phyloP scores from a whole-genome alignment of 2,329 filamentous ascomycete genomes.

The Apiospora rasikravindrae region DNA sequence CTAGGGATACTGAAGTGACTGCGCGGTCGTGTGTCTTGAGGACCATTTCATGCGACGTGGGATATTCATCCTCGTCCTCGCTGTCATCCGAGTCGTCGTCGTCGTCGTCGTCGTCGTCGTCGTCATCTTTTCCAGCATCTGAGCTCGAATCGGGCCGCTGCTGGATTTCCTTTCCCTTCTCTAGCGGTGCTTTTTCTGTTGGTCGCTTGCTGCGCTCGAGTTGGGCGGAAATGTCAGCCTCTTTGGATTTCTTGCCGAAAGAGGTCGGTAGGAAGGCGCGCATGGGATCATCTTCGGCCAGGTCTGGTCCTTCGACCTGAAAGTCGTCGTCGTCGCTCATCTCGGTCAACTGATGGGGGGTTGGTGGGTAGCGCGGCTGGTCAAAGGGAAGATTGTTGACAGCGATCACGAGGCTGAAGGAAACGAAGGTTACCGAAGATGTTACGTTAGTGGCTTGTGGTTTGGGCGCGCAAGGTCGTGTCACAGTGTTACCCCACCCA shows the following conservation, averaged over 20 bases:
- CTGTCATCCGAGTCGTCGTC: constrained; percentile 62
- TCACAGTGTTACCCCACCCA: background rate
- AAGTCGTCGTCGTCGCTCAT: constrained; percentile 68
- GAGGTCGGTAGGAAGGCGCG: constrained; percentile 78
- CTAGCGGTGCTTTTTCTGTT: constrained; percentile 39
- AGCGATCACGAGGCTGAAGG: background rate
- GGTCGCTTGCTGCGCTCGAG: constrained; percentile 78
- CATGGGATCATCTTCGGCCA: constrained; percentile 71
- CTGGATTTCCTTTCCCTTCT: constrained; percentile 31
- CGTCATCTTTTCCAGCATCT: constrained; percentile 37
- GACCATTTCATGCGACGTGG: constrained; percentile 89
- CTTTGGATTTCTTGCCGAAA: constrained; percentile 82
- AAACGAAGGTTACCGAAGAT: background rate
- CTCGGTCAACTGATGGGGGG: constrained; percentile 22
- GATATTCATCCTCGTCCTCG: constrained; percentile 85
- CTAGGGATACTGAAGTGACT: constrained; percentile 82
- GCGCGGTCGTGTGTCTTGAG: constrained; percentile 91
- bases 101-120: constrained; percentile 43
- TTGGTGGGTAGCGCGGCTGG: constrained; percentile 21
- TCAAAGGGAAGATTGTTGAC: background rate
- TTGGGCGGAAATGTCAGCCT: constrained; percentile 77
- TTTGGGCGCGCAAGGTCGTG: background rate
- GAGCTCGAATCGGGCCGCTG: constrained; percentile 37
- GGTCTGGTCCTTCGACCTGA: constrained; percentile 58
- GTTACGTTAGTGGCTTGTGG: background rate